Evolutionary conservation across 2,329 filamentous ascomycete genomes (phyloP), one percentile per base, ranked within the genome.

Genomic region (Pseudogymnoascus sp.): DNA sequence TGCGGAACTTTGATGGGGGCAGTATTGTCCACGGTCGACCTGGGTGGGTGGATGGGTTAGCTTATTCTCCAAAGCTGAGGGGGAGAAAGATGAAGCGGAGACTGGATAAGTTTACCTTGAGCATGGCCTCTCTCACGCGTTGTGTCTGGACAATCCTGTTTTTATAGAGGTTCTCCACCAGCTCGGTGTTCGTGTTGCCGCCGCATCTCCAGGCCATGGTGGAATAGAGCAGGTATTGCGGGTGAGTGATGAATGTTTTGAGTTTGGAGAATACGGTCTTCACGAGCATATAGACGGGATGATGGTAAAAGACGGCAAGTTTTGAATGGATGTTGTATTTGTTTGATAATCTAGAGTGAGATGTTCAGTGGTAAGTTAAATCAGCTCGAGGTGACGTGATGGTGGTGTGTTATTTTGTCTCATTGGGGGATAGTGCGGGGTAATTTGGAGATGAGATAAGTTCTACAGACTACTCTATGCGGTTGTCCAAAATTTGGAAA

Each of bases 141-240:
- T 82, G 75, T 64, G 85, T 82, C n/a, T 80, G 86, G 66, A 97
- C 91, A 60, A 97, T 78, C 2, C 82, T 81, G 68, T 89, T 84
- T 39, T 75, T 79, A 72, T 78, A 86, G 62, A 99, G 80, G 72
- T 96, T 96, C 67, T 87, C 82, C 64, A 97, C 79, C 57, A 99
- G 80, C 61, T 86, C 85, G 39, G 76, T 75, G 73, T 97, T 97
- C 28, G 85, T 84, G 4, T 76, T 75, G 63, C 91, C 93, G 6
- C 87, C 89, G 73, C 89, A 91, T 66, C 85, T 84, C 94, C 94
- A 99, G 63, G 93, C 92, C 94, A 99, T 97, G 63, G 64, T 80
- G 63, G 61, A 36, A 53, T 53, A 53, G 47, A 53, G 47, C 47
- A 53, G 15, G 15, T 53, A 53, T 18, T 53, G 28, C 47, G 47